Evolutionary conservation across 2,329 filamentous ascomycete genomes (phyloP), one percentile per base, ranked within the genome.

Genomic region (Diaporthe vaccinii): DNA sequence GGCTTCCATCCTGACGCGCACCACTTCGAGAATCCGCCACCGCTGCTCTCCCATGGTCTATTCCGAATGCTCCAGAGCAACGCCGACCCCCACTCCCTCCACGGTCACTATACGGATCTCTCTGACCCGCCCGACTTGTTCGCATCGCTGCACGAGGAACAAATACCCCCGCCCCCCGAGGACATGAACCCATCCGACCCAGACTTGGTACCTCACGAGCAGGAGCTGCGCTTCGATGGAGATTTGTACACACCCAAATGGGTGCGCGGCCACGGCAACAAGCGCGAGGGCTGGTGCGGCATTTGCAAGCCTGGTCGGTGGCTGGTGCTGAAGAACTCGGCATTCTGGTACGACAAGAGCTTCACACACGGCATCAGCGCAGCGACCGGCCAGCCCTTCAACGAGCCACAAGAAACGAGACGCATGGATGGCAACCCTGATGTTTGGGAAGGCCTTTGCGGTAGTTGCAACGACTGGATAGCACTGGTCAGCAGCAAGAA

Each of bases 281-380:
- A 96, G 86, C 92, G 95, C 57, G 94, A 96, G 83, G 95, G 95
- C 4, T 98, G 95, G 94, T 97, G 95, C 80, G 94, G 94, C 31
- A 94, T 96, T 79, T 97, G 95, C 87, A 96, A 95, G 82, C 93
- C 94, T 3, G 94, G 94, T 3, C 89, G 94, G 68, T 97, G 95
- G 95, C 89, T 96, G 72, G 94, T 96, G 22, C 87, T 98, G 75
- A 97, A 97, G 86, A 97, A 97, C 85, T 96, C 93, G 73, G 95
- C 95, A 9, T 98, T 95, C 83, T 97, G 95, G 95, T 97, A 97
- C 83, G 95, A 97, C 86, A 96, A 97, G 87, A 94, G 93, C 74
- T 97, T 97, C 83, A 95, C 93, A 2, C 95, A 97, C 81, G 95
- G 95, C 68, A 95, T 97, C 82, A 95, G 93, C 81, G 94, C 94